Base-by-base conservation (phyloP, 768 basidiomycete genomes). In the Hypholoma fasciculare region DNA sequence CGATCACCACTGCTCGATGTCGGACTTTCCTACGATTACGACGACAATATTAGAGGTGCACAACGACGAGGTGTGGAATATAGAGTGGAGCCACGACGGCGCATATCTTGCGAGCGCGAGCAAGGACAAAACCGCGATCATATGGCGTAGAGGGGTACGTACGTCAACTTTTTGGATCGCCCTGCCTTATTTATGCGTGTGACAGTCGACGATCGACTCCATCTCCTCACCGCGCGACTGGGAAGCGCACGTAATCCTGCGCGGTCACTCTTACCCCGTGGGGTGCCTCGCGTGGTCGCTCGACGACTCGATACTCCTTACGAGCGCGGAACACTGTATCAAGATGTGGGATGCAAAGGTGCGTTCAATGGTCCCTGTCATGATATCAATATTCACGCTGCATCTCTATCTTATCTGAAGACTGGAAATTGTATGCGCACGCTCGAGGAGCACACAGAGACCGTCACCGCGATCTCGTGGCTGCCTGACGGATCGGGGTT, bases 31-130 rank as follows among this genome's bases (percentile, higher is more conserved):
- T 7, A 82, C 84, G 46, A 78, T 89, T 23, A 95, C 92, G 12
- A 95, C 93, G 3, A 88, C 90, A 23, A 88, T 95, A 52, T 76
- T 98, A 58, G 83, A 87, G 46, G 92, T 88, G 30, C 96, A 98
- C 72, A 82, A 79, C 11, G 93, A 98, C 68, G 94, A 99, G 70
- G 95, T 99, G 43, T 98, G 96, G 96, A 87, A 90, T 68, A 73
- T 98, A 58, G 90, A 89, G 69, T 99, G 96, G 96, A 96, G 94
- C 72, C 92, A 92, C 65, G 87, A 89, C 69, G 97, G 97, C 2
- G 72, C 74, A 49, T 87, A 82, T 65, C 78, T 99, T 50, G 97
- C 96, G 30, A 95, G 88, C 62, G 91, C 90, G 38, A 90, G 95
- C 56, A 92, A 85, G 71, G 96, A 98, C 73, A 86, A 84, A 75